Conservation (phyloP, 2,329 filamentous ascomycete species). For the Phaeosphaeriaceae sp. region DNA sequence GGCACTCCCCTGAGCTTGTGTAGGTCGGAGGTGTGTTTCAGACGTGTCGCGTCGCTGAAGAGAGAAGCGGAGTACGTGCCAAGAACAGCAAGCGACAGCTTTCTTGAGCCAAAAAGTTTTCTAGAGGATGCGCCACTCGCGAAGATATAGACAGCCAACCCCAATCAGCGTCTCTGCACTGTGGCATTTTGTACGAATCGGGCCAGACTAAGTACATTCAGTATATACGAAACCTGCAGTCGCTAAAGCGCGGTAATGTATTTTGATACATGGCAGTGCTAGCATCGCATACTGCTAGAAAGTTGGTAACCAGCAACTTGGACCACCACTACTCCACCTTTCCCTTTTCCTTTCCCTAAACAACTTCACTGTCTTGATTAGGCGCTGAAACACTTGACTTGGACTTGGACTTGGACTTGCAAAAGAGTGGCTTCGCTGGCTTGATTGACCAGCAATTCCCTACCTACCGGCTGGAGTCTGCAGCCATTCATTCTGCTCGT, state of each 20-base stretch:
- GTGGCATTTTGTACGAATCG: not conserved
- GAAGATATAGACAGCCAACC: constrained; percentile 2
- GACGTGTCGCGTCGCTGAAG: constrained; percentile 27
- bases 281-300: not conserved
- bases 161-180: constrained; percentile 19
- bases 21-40: constrained; percentile 36
- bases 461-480: too few relatives aligned
- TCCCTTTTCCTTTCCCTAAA: constrained; percentile 25
- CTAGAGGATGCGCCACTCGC: constrained; percentile 15
- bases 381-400: constrained; percentile 35
- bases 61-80: constrained; percentile 15
- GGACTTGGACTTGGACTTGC: constrained; percentile 33
- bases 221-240: not conserved
- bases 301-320: constrained; percentile 10
- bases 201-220: not conserved
- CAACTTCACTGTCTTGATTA: constrained; percentile 30
- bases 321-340: constrained; percentile 21
- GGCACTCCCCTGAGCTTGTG: constrained; percentile 21
- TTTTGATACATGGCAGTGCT: constrained; percentile 13
- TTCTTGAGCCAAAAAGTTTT: constrained; percentile 14
- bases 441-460: constrained; percentile 26
- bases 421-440: constrained; percentile 22
- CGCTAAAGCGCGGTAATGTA: constrained; percentile 12
- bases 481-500: constrained; percentile 15
- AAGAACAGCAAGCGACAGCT: constrained; percentile 8